These are phyloP conservation scores for Globisporangium rhizosaccharum DNA, from an alignment of 352 stramenopile species.

Conservation along the genomic window DNA sequence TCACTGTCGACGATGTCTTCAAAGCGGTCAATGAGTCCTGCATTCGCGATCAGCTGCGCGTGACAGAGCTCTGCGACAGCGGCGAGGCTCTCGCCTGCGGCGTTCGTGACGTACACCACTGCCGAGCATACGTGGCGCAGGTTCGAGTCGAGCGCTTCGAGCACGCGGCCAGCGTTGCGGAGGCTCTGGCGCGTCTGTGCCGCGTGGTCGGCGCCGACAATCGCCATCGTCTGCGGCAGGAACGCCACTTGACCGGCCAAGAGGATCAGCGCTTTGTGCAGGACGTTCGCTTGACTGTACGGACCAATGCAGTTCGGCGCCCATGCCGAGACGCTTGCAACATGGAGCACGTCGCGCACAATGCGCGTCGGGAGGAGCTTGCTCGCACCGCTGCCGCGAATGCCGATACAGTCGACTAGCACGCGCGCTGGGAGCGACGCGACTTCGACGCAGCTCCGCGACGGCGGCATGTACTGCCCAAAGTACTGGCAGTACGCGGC, in stretches of 20 bases:
- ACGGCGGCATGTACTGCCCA: constrained; percentile 70
- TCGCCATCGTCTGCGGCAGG: constrained; percentile 91
- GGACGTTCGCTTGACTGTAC: constrained; percentile 97
- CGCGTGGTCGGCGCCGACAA: constrained; percentile 48
- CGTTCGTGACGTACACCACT: constrained; percentile 51
- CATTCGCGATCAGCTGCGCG: constrained; percentile 38
- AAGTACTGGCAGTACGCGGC: constrained; percentile 92
- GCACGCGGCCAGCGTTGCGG: constrained; percentile 53
- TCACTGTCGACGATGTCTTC: constrained; percentile 58
- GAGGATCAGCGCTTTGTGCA: constrained; percentile 90
- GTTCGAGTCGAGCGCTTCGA: constrained; percentile 79
- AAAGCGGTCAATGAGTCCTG: constrained; percentile 42
- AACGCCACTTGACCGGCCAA: constrained; percentile 97
- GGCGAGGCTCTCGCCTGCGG: not conserved
- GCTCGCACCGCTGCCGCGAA: constrained; percentile 61
- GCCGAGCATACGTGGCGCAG: constrained; percentile 62
- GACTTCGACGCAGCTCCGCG: constrained; percentile 84
- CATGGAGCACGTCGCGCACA: constrained; percentile 89
- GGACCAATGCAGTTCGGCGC: constrained; percentile 98
- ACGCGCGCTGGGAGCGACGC: constrained; percentile 63
- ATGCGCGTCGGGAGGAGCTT: constrained; percentile 57
- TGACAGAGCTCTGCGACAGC: constrained; percentile 12
- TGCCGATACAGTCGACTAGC: constrained; percentile 89
- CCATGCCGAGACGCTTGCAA: constrained; percentile 96
- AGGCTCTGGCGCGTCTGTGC: constrained; percentile 52